These are phyloP conservation scores for Beauveria sp. DNA, from an alignment of 2,329 filamentous ascomycete species.

Conservation along the genomic window DNA sequence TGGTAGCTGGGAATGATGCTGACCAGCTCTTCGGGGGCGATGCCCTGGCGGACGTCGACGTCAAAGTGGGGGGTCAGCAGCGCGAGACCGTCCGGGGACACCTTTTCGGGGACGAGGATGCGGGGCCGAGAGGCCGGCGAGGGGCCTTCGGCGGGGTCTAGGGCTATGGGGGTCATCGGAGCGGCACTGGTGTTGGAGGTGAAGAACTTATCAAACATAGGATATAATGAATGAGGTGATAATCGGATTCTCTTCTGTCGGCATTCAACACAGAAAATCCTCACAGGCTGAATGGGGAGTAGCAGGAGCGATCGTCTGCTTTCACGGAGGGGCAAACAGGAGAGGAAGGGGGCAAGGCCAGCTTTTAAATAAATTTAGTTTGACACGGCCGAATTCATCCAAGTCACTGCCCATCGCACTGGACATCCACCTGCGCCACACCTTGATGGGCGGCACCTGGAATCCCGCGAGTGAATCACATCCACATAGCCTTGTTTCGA, in stretches of 20 bases:
- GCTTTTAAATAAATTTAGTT: slow-evolving; percentile 1
- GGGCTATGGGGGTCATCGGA: slow-evolving; percentile 17
- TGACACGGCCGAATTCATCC: slow-evolving; percentile 1
- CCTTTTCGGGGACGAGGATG: slow-evolving; percentile 71
- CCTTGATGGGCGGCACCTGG: slow-evolving; percentile 6
- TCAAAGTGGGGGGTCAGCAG: slow-evolving; percentile 59
- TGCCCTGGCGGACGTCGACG: slow-evolving; percentile 58
- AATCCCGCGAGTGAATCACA: background rate
- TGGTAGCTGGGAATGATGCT: slow-evolving; percentile 64
- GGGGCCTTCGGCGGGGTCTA: background rate
- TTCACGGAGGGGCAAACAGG: background rate
- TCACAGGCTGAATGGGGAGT: background rate
- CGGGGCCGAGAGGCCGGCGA: slow-evolving; percentile 23
- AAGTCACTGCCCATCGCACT: background rate
- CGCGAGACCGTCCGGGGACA: slow-evolving; percentile 69
- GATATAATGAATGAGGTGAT: background rate
- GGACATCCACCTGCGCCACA: slow-evolving; percentile 1
- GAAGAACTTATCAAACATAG: background rate
- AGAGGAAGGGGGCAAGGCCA: background rate
- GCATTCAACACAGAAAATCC: background rate
- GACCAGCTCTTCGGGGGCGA: slow-evolving; percentile 56
- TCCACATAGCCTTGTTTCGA: background rate
- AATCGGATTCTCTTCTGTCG: background rate
- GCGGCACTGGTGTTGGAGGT: background rate
- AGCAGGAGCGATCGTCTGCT: background rate